These are phyloP conservation scores for Phallus indusiatus DNA, from an alignment of 768 basidiomycete genomes.

Conservation along the genomic window DNA sequence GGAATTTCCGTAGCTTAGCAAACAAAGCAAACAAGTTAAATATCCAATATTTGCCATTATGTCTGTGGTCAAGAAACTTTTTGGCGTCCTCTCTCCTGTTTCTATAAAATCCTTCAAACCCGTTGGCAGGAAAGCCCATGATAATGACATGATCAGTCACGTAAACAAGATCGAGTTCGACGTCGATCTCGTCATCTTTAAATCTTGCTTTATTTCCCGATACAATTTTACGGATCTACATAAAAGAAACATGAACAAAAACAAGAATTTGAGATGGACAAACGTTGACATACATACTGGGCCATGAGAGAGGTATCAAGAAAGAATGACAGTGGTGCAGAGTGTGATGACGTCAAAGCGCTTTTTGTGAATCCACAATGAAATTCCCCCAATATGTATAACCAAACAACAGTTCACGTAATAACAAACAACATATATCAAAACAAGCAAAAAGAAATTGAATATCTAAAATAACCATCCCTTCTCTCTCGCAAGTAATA, in stretches of 20 bases:
- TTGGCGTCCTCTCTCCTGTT: constrained; percentile 70
- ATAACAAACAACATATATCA: not conserved
- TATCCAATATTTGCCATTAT: constrained; percentile 74
- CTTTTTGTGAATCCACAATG: not conserved
- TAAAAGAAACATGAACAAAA: not conserved
- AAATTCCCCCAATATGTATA: no score
- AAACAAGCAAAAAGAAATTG: not conserved
- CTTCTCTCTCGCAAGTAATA: not conserved
- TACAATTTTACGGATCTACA: constrained; percentile 34
- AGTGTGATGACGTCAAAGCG: not conserved
- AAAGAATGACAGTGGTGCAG: no score
- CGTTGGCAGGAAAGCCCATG: constrained; percentile 79
- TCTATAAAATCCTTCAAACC: constrained; percentile 70
- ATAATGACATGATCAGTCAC: constrained; percentile 68
- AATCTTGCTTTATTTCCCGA: constrained; percentile 78
- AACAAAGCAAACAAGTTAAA: constrained; percentile 55
- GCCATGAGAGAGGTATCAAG: not conserved
- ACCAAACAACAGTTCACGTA: not conserved
- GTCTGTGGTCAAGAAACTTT: constrained; percentile 62
- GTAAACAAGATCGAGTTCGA: constrained; percentile 67
- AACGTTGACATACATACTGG: not conserved
- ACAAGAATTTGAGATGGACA: no score
- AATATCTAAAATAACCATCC: constrained; percentile 2
- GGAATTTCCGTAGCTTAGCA: not conserved
- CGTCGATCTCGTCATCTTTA: constrained; percentile 51